These are phyloP conservation scores for Kazachstania sp. DNA, from an alignment of 1,139 yeast species.

Conservation along the genomic window DNA sequence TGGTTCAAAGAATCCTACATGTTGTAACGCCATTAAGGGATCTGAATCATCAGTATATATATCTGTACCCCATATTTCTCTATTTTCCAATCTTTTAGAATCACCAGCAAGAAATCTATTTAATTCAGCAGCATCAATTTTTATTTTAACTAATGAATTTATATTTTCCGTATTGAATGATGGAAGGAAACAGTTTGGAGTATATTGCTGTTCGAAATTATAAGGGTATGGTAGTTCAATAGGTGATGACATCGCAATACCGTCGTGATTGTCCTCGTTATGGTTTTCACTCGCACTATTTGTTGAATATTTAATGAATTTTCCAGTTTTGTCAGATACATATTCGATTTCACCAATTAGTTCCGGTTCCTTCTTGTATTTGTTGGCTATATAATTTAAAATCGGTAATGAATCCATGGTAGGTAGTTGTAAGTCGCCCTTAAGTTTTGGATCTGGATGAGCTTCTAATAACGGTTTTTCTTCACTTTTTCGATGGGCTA, in stretches of 20 bases:
- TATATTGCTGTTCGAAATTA: slow-evolving; percentile 5
- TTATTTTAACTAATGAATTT: slow-evolving; percentile 18
- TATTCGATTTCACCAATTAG: slow-evolving; percentile 18
- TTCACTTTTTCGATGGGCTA: background rate
- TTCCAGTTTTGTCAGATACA: slow-evolving; percentile 19
- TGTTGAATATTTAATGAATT: slow-evolving; percentile 3
- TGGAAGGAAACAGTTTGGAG: slow-evolving; percentile 27
- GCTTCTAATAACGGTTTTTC: background rate
- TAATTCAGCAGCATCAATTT: slow-evolving; percentile 19
- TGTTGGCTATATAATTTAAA: slow-evolving; percentile 10
- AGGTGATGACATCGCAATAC: background rate
- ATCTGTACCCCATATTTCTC: slow-evolving; percentile 87
- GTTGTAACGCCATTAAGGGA: slow-evolving; percentile 62
- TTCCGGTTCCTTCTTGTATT: slow-evolving; percentile 11
- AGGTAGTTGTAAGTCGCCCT: background rate
- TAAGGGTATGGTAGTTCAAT: slow-evolving; percentile 20
- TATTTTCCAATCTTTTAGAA: slow-evolving; percentile 30
- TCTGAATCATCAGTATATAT: slow-evolving; percentile 92
- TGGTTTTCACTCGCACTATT: background rate
- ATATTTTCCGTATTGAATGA: slow-evolving; percentile 14
- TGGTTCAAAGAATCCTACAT: slow-evolving; percentile 52
- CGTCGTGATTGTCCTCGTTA: background rate
- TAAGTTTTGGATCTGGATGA: background rate
- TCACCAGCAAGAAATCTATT: slow-evolving; percentile 21
- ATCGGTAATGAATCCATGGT: slow-evolving; percentile 15